Percentiles rank a stretch among this genome's conserved stretches.
Conservation (phyloP, 768 basidiomycete species). For the Tricholoma terreum region DNA sequence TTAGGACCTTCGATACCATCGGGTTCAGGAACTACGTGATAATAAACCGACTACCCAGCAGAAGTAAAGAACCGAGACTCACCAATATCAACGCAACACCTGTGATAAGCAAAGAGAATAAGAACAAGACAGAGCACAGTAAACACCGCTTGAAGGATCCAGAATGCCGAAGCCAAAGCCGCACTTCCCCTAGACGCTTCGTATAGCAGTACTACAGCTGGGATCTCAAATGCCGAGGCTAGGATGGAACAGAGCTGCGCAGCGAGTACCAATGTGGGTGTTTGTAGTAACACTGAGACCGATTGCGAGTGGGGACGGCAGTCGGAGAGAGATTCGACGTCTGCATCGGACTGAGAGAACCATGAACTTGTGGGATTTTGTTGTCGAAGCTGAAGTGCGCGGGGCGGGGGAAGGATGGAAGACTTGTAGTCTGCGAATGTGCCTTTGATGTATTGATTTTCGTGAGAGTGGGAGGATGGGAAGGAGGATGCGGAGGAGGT, state of each 20-base stretch:
- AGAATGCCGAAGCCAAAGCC: not conserved
- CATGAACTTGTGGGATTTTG: not conserved
- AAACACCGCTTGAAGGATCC: not conserved
- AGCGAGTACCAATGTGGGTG: not conserved
- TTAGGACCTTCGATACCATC: not conserved
- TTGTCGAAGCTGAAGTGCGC: not conserved
- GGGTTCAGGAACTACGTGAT: not conserved
- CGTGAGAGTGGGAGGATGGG: not conserved
- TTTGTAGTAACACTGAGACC: not conserved
- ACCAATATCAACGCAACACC: not conserved
- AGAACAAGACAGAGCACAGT: not conserved
- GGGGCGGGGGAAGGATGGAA: not conserved
- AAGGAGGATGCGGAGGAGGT: not conserved
- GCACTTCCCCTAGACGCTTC: not conserved
- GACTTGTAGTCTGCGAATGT: not conserved
- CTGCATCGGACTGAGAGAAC: not conserved
- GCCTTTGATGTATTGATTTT: not conserved
- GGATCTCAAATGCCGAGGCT: not conserved
- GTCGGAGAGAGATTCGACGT: not conserved
- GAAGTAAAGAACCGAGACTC: not conserved
- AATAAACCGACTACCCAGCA: too few relatives aligned
- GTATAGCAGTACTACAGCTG: not conserved
- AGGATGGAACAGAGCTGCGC: not conserved
- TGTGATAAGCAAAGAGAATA: not conserved
- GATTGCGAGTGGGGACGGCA: too few relatives aligned